These are phyloP conservation scores for Lyophyllum atratum DNA, from an alignment of 768 basidiomycete species.

Conservation along the genomic window DNA sequence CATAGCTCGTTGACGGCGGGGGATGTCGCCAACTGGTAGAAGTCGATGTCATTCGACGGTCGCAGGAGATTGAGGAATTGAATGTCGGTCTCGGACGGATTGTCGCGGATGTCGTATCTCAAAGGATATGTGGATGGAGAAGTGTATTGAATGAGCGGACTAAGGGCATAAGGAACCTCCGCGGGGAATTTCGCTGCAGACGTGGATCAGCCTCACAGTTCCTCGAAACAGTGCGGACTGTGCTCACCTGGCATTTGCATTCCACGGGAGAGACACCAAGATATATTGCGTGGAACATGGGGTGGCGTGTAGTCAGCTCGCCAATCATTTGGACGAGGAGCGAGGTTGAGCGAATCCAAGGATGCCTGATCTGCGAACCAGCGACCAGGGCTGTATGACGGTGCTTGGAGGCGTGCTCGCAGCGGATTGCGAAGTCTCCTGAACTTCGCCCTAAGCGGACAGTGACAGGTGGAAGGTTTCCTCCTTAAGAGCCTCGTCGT, in stretches of 20 bases:
- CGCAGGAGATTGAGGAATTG: conserved; percentile 16
- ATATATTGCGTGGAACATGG: background rate
- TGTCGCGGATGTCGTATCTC: conserved; percentile 15
- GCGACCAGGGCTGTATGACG: background rate
- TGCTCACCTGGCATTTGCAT: background rate
- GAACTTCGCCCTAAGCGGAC: background rate
- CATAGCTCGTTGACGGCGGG: conserved; percentile 48
- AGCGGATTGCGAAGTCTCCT: background rate
- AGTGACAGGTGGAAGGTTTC: background rate
- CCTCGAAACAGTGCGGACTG: background rate
- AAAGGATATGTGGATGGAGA: conserved; percentile 10
- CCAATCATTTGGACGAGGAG: conserved; percentile 17
- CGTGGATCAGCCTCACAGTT: background rate
- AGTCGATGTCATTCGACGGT: conserved; percentile 19
- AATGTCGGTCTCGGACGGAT: conserved; percentile 12
- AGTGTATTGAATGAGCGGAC: conserved; percentile 11
- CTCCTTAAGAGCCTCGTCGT: background rate
- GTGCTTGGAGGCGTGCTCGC: background rate
- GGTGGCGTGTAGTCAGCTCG: conserved; percentile 15
- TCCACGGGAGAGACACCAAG: conserved; percentile 1
- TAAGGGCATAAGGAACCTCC: conserved; percentile 6
- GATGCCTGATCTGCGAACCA: background rate
- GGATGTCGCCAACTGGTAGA: conserved; percentile 40
- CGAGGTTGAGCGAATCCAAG: conserved; percentile 11
- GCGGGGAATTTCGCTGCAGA: background rate